Percentiles rank a stretch among this genome's conserved stretches.
Conservation (phyloP, 148 eudicot genomes). For the Amaranthus palmeri region DNA sequence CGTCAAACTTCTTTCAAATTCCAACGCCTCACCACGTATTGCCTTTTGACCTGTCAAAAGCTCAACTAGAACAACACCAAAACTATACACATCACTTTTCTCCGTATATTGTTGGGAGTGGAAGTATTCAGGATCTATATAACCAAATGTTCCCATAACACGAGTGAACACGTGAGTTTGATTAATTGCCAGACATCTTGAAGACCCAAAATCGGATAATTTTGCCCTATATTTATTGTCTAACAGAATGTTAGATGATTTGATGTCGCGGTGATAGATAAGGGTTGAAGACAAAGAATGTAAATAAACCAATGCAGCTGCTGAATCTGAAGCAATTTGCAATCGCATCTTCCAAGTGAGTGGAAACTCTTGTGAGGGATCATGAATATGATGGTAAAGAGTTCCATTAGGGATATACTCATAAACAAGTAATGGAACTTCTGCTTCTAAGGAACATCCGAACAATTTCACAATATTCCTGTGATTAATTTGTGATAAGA, state of each 20-base stretch:
- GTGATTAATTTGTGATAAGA: conserved; percentile 22
- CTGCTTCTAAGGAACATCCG: no score
- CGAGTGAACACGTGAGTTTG: conserved; percentile 4
- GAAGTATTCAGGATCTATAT: conserved; percentile 10
- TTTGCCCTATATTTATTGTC: conserved; percentile 10
- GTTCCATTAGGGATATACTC: no score
- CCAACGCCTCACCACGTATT: conserved; percentile 7
- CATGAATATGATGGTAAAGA: conserved; percentile 18
- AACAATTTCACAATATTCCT: no score
- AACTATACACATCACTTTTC: no score
- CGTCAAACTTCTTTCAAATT: conserved; percentile 15
- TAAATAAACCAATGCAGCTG: conserved; percentile 28
- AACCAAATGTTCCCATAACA: no score
- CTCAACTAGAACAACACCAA: no score
- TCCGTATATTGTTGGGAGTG: conserved; percentile 1
- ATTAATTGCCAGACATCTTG: background rate
- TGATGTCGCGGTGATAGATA: conserved; percentile 35
- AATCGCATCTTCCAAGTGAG: conserved; percentile 33
- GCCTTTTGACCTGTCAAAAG: no score
- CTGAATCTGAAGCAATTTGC: conserved; percentile 30
- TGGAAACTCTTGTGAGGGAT: conserved; percentile 24
- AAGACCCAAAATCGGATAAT: conserved; percentile 9
- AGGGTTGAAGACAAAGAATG: conserved; percentile 26
- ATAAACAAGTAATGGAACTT: no score
- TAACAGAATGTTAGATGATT: conserved; percentile 12